A percentile compares a stretch with the other conserved stretches of the same genome.
phyloP scores from a whole-genome alignment of 2,329 filamentous ascomycete genomes.

The Penicillium sp. region DNA sequence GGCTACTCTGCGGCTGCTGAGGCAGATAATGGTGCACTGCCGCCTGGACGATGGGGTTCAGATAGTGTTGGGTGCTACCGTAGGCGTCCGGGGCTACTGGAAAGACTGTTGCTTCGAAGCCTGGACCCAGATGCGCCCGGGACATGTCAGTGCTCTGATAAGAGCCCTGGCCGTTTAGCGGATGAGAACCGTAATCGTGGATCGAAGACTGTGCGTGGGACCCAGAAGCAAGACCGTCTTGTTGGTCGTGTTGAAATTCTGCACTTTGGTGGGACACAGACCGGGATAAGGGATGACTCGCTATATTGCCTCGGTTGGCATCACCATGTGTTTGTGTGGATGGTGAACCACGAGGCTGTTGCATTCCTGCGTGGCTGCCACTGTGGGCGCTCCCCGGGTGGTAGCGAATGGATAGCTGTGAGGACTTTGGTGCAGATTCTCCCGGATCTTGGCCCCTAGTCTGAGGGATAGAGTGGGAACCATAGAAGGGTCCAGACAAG shows the following conservation, averaged over 20 bases:
- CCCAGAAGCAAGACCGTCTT: background rate
- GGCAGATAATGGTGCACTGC: constrained; percentile 18
- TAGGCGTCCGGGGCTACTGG: background rate
- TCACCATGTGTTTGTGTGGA: background rate
- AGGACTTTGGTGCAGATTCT: constrained; percentile 6
- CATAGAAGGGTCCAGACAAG: constrained; percentile 12
- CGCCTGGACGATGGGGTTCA: constrained; percentile 16
- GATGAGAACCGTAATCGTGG: constrained; percentile 18
- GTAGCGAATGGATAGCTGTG: constrained; percentile 9
- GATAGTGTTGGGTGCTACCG: constrained; percentile 15
- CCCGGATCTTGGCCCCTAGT: constrained; percentile 3
- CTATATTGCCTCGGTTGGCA: background rate
- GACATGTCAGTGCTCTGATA: constrained; percentile 20
- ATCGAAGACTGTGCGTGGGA: constrained; percentile 7
- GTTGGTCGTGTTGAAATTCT: constrained; percentile 2
- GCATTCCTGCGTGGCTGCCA: background rate
- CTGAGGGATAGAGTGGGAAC: constrained; percentile 13
- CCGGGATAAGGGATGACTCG: constrained; percentile 9
- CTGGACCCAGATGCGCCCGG: constrained; percentile 10
- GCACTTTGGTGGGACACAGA: constrained; percentile 18
- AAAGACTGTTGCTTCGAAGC: constrained; percentile 6
- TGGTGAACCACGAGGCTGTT: background rate
- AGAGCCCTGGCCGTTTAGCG: constrained; percentile 10
- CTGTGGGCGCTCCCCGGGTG: constrained; percentile 1
- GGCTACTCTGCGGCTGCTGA: constrained; percentile 7